Conservation (phyloP, 1,284 basidiomycete species). For the Melanopsichium pennsylvanicum region DNA sequence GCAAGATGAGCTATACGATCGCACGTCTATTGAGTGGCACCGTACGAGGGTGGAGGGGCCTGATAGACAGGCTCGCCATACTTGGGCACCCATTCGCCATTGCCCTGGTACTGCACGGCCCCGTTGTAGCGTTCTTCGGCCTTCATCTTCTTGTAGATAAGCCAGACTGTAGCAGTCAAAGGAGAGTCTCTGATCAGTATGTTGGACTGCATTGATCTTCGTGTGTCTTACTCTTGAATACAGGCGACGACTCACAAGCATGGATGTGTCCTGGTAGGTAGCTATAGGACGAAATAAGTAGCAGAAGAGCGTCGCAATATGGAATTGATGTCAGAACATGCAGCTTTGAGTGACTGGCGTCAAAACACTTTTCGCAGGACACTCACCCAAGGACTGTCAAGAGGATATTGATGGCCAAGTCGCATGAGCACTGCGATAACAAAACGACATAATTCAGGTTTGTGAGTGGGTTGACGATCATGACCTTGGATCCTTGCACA, state of each 20-base stretch:
- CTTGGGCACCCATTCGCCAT: slow-evolving; percentile 48
- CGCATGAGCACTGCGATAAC: slow-evolving; percentile 64
- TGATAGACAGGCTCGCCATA: slow-evolving; percentile 23
- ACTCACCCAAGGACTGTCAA: slow-evolving; percentile 73
- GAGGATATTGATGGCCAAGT: slow-evolving; percentile 80
- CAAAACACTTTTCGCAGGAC: too few species aligned
- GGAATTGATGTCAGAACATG: too few species aligned
- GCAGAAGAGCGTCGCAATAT: too few species aligned
- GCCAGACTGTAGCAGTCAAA: slow-evolving; percentile 28
- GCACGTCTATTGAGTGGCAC: slow-evolving; percentile 18
- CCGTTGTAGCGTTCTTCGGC: slow-evolving; percentile 49
- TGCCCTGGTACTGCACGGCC: slow-evolving; percentile 44
- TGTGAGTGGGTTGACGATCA: neutral
- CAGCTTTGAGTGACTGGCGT: too few species aligned
- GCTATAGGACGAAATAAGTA: too few species aligned
- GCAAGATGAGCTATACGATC: neutral
- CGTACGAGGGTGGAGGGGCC: slow-evolving; percentile 33
- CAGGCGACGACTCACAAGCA: slow-evolving; percentile 23
- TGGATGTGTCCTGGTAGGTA: slow-evolving; percentile 41
- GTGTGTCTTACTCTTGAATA: too few species aligned
- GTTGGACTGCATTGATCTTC: too few species aligned
- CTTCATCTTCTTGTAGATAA: slow-evolving; percentile 53
- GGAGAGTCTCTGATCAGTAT: too few species aligned
- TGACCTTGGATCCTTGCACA: too few species aligned
- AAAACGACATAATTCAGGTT: neutral